Evolutionary conservation across 352 stramenopile species (phyloP).

Genomic region (Phytophthora sojae): DNA sequence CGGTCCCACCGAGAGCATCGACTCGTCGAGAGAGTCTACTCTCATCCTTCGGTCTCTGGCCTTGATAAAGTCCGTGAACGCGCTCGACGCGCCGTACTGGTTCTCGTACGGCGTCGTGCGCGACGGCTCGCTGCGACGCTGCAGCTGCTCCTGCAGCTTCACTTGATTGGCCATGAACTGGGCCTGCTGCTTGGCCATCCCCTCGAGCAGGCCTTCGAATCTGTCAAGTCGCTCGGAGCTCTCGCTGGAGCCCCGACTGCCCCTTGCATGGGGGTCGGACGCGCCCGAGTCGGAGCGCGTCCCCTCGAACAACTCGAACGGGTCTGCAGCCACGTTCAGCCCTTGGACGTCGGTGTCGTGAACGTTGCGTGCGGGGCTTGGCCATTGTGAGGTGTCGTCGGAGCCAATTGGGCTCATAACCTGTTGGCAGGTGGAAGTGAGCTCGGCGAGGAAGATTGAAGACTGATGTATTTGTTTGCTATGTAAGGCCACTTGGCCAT

Average conservation of each 20-base stretch:
- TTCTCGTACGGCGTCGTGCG: not conserved
- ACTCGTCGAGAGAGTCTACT: conserved; percentile 1
- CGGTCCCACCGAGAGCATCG: not conserved
- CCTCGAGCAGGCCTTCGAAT: conserved; percentile 5
- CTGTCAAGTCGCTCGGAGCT: not conserved
- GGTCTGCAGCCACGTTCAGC: not conserved
- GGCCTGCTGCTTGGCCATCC: conserved; percentile 3
- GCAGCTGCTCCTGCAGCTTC: conserved; percentile 7
- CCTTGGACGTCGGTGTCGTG: conserved; percentile 6
- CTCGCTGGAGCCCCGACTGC: not conserved
- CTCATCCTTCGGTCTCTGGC: not conserved
- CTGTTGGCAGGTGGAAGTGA: not conserved
- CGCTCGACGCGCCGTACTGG: not conserved
- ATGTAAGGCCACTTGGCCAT: too few relatives aligned
- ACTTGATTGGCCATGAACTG: conserved; percentile 5
- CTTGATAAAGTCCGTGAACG: conserved; percentile 12
- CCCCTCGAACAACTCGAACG: not conserved
- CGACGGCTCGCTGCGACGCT: not conserved
- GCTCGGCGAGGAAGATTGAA: too few relatives aligned
- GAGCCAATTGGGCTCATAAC: conserved; percentile 10
- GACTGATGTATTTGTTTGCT: too few relatives aligned
- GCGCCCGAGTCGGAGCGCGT: not conserved
- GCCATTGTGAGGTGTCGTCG: not conserved
- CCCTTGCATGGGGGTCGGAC: not conserved
- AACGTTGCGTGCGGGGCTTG: not conserved